Conservation (phyloP, 768 basidiomycete species). For the Sporobolomyces pararoseus region DNA sequence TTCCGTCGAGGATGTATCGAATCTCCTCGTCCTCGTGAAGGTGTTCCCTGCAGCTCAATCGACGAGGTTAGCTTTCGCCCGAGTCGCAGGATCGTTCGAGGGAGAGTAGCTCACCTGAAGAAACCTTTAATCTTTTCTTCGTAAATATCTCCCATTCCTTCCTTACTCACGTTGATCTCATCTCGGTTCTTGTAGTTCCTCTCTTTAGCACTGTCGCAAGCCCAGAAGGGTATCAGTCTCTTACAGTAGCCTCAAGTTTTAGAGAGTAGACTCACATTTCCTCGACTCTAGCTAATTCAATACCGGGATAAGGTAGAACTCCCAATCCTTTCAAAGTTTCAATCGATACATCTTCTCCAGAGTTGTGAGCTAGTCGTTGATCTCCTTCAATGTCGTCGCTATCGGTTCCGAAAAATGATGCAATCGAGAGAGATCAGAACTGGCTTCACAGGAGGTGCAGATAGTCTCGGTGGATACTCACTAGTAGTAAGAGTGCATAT, state of each 20-base stretch:
- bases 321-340: conserved; percentile 59
- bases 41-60: conserved; percentile 53
- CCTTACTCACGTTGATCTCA: conserved; percentile 68
- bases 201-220: conserved; percentile 55
- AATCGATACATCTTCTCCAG: conserved; percentile 57
- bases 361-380: conserved; percentile 76
- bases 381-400: conserved; percentile 52
- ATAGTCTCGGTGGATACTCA: not conserved
- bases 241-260: not conserved
- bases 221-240: not conserved
- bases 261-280: conserved; percentile 45
- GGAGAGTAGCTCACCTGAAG: conserved; percentile 51
- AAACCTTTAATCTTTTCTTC: conserved; percentile 77
- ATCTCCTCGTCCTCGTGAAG: conserved; percentile 97
- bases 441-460: not conserved
- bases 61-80: no score
- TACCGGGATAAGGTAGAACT: conserved; percentile 66
- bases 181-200: conserved; percentile 80
- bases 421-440: not conserved
- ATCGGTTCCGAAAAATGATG: not conserved
- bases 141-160: conserved; percentile 75
- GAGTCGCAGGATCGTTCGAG: no score
- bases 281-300: conserved; percentile 59
- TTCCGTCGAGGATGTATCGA: conserved; percentile 77
- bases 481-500: conserved; percentile 29